A percentile compares a stretch with the other conserved stretches of the same genome.
Evolutionary conservation across 306 rosid species (phyloP).

Genomic region (Quercus engelmannii): DNA sequence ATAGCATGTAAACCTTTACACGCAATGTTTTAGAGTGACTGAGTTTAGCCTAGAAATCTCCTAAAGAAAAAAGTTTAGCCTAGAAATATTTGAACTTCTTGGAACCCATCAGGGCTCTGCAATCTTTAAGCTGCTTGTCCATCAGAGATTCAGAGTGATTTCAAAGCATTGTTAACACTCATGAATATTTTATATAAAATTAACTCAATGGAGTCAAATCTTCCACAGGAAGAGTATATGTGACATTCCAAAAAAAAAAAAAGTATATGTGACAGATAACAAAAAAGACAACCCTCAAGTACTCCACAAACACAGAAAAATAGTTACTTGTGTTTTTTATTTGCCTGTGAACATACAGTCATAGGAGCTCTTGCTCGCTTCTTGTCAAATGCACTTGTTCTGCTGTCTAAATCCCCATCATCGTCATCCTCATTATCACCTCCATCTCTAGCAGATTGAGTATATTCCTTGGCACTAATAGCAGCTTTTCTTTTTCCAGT

Average conservation of each 20-base stretch:
- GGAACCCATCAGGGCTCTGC: too few relatives aligned
- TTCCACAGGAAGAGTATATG: background rate
- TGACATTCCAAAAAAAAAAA: background rate
- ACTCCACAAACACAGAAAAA: background rate
- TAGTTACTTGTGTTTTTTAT: conserved; percentile 49
- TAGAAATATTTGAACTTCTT: too few relatives aligned
- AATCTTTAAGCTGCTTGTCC: background rate
- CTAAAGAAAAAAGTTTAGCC: too few relatives aligned
- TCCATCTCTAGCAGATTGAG: conserved; percentile 20
- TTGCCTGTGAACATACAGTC: conserved; percentile 21
- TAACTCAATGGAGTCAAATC: background rate
- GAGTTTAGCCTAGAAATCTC: too few relatives aligned
- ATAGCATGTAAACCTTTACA: background rate
- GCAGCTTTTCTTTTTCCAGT: conserved; percentile 57
- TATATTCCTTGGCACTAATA: conserved; percentile 37
- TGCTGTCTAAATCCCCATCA: conserved; percentile 52
- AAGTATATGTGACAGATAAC: background rate
- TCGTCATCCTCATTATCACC: conserved; percentile 35
- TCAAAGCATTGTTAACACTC: background rate
- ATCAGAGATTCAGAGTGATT: background rate
- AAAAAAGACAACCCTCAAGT: background rate
- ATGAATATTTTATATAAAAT: background rate
- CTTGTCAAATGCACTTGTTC: conserved; percentile 58
- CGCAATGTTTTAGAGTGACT: background rate
- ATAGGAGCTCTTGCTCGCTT: conserved; percentile 44